Base-by-base conservation (phyloP, 192 early-diverging fungal species). In the Backusella liffmaniae region DNA sequence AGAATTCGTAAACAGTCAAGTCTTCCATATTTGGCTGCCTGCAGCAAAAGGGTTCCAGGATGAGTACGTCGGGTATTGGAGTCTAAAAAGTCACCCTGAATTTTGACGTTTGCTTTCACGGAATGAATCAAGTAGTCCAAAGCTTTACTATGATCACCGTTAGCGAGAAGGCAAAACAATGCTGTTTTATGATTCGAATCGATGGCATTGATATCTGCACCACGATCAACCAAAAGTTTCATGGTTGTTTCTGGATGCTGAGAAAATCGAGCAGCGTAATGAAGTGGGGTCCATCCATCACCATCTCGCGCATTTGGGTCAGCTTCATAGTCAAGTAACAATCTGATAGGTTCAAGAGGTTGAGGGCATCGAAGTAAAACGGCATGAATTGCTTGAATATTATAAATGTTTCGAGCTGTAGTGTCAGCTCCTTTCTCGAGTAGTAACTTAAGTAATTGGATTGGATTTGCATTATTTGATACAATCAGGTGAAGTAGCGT, bases 261-360 rank as follows among this genome's bases (percentile, higher is more conserved):
- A 29, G 72, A 76, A 32, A 83, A 83, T 13, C 82, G 72, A 30
- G 75, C 56, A 41, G 78, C 78, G 65, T 83, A 83, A 29, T 84
- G 83, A 16, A 89, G 56, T 2, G 88, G 89, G 12, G 89, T 86
- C 84, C 88, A 90, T 18, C 87, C 89, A 59, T 93, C 91, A 9
- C 87, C 79, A 71, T 93, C 91, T 13, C 84, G 80, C 23, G 86
- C 76, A 79, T 93, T 89, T 46, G 83, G 67, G 70, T 93, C 79
- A 23, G 88, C 87, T 16, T 87, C 85, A 62, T 82, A 81, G 0
- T 76, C 66, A 18, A 77, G 35, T 7, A 74, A 70, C 18, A 79
- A 62, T 62, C 18, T 32, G n/a, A 73, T 41, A 5, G 56, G 66
- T 53, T 41, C 69, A 10, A 42, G 36, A 29, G 74, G 77, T 9